Percentiles rank a stretch among this genome's conserved stretches.
phyloP scores from a whole-genome alignment of 129 eudicot genomes.

The Chrysanthemum makinoi region DNA sequence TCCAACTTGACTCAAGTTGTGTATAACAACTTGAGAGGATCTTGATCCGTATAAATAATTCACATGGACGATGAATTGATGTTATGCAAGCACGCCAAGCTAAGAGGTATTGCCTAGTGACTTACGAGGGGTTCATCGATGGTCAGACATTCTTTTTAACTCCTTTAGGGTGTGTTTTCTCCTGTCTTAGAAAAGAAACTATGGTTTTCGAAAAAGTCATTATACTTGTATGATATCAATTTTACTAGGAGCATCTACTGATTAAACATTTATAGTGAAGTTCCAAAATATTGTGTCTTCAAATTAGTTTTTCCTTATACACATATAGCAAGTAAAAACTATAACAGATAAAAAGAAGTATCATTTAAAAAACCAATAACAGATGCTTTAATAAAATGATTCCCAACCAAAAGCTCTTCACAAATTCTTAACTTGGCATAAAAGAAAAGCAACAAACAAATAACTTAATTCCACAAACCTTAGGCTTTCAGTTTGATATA shows the following conservation, averaged over 20 bases:
- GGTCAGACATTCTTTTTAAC: not conserved
- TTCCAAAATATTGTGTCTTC: not conserved
- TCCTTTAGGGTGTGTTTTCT: not conserved
- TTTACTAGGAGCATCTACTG: not conserved
- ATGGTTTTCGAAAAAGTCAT: no score
- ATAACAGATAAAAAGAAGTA: not conserved
- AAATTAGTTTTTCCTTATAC: not conserved
- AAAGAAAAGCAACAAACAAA: not conserved
- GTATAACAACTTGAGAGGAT: no score
- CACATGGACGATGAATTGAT: not conserved
- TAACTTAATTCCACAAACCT: not conserved
- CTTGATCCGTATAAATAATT: not conserved
- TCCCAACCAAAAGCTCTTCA: not conserved
- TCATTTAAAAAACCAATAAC: not conserved
- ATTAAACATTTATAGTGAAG: no score
- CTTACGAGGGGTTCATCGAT: not conserved
- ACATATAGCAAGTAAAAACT: not conserved
- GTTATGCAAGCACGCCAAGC: not conserved
- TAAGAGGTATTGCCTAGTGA: not conserved
- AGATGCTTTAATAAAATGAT: slow-evolving; percentile 8
- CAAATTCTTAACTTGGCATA: not conserved
- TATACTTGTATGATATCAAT: not conserved
- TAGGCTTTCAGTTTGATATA: not conserved
- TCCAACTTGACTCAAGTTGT: no score
- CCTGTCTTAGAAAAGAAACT: not conserved